These are phyloP conservation scores for Mycena pura DNA, from an alignment of 768 basidiomycete genomes.

Conservation along the genomic window DNA sequence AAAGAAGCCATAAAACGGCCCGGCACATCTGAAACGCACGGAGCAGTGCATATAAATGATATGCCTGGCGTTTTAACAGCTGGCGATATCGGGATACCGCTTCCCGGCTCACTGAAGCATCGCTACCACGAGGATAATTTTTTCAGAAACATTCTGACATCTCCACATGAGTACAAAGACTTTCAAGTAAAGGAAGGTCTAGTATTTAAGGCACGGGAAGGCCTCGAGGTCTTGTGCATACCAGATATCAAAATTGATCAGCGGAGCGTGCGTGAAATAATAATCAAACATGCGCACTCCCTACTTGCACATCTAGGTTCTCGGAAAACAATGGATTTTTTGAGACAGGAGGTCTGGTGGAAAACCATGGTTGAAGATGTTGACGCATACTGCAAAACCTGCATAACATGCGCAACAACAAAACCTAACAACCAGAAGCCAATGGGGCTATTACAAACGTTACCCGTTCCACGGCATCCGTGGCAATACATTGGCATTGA, in stretches of 20 bases:
- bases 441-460: slow-evolving; percentile 22
- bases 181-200: slow-evolving; percentile 34
- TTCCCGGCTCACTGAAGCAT: not conserved
- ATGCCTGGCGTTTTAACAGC: not conserved
- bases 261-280: slow-evolving; percentile 26
- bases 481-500: slow-evolving; percentile 35
- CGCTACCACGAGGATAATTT: slow-evolving; percentile 23
- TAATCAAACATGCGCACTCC: slow-evolving; percentile 44
- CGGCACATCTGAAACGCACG: not conserved
- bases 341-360: slow-evolving; percentile 18
- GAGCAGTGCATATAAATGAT: too few species aligned
- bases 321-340: slow-evolving; percentile 33
- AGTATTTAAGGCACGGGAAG: slow-evolving; percentile 19
- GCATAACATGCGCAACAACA: slow-evolving; percentile 24
- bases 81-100: not conserved
- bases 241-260: slow-evolving; percentile 27
- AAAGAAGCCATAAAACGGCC: too few species aligned
- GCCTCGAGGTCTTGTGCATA: slow-evolving; percentile 24
- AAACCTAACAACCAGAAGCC: slow-evolving; percentile 26
- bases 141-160: slow-evolving; percentile 34
- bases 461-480: slow-evolving; percentile 25
- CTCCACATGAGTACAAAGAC: slow-evolving; percentile 33
- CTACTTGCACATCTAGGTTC: slow-evolving; percentile 43
- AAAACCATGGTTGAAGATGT: slow-evolving; percentile 14
- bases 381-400: slow-evolving; percentile 1